Evolutionary conservation across 345 rosid species (phyloP).

Genomic region (Salix exigua): DNA sequence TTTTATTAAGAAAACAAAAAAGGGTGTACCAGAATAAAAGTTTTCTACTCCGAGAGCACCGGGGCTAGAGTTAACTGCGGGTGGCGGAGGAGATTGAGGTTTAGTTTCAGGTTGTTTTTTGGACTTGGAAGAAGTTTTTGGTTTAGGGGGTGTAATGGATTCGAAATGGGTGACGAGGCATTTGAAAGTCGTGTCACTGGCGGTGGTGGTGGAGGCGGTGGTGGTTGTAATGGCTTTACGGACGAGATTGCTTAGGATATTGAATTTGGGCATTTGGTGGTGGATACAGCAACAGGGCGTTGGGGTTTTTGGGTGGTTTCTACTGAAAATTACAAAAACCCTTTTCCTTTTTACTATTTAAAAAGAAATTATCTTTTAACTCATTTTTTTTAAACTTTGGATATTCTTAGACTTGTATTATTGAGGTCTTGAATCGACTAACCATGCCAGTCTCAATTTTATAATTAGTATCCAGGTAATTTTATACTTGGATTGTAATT

Average conservation of each 20-base stretch:
- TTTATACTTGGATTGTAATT: too few species aligned
- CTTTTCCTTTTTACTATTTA: too few species aligned
- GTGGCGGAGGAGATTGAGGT: neutral
- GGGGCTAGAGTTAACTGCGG: neutral
- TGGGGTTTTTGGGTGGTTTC: conserved; percentile 1
- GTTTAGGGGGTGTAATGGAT: neutral
- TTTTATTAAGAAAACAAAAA: neutral
- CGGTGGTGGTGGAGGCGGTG: neutral
- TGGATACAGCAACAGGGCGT: neutral
- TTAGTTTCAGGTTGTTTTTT: neutral
- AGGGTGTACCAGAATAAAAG: conserved; percentile 20
- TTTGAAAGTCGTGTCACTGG: neutral
- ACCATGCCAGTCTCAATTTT: too few species aligned
- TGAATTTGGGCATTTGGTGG: conserved; percentile 28
- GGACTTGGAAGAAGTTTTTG: neutral
- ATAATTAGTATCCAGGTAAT: too few species aligned
- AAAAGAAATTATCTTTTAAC: too few species aligned
- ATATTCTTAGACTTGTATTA: too few species aligned
- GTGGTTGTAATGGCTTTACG: conserved; percentile 10
- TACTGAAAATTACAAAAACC: neutral
- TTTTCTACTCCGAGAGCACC: conserved; percentile 3
- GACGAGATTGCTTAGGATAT: conserved; percentile 23
- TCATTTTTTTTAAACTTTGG: too few species aligned
- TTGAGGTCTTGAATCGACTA: too few species aligned
- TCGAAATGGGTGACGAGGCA: neutral